These are phyloP conservation scores for Dipteronia dyeriana DNA, from an alignment of 345 rosid genomes.

Conservation along the genomic window DNA sequence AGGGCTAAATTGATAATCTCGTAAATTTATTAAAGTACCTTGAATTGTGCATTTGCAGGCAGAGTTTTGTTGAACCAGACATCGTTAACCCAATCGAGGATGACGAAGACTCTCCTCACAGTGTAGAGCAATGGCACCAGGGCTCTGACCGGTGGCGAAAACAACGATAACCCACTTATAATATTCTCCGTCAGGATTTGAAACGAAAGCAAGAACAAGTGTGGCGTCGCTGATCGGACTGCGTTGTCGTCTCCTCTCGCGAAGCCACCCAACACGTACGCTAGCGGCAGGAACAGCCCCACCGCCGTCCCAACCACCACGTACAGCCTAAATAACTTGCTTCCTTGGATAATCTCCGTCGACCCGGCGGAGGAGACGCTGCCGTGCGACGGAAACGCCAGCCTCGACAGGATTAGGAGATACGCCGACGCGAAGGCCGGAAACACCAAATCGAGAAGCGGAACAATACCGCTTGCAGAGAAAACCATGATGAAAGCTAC, in stretches of 20 bases:
- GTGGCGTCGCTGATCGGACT: conserved; percentile 78
- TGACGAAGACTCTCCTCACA: conserved; percentile 68
- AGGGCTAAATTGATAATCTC: no score
- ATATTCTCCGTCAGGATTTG: conserved; percentile 88
- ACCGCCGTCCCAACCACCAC: conserved; percentile 65
- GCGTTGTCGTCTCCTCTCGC: conserved; percentile 86
- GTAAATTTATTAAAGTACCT: conserved; percentile 35
- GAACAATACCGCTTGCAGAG: conserved; percentile 88
- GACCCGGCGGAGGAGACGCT: conserved; percentile 25
- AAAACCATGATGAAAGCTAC: conserved; percentile 89
- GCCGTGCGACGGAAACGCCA: conserved; percentile 69
- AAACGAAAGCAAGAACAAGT: conserved; percentile 77
- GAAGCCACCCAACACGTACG: conserved; percentile 86
- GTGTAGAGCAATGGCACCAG: conserved; percentile 81
- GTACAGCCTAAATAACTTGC: conserved; percentile 60
- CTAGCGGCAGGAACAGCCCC: conserved; percentile 83
- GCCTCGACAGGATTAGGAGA: conserved; percentile 55
- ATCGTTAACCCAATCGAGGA: conserved; percentile 65
- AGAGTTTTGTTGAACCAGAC: conserved; percentile 73
- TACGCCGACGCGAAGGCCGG: conserved; percentile 72
- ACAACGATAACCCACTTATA: conserved; percentile 65
- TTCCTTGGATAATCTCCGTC: conserved; percentile 60
- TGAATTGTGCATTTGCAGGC: conserved; percentile 44
- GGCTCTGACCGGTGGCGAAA: conserved; percentile 85
- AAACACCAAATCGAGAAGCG: conserved; percentile 73